A percentile compares a stretch with the other conserved stretches of the same genome.
Conservation (phyloP, 2,329 filamentous ascomycete species). For the Exophiala mesophila region DNA sequence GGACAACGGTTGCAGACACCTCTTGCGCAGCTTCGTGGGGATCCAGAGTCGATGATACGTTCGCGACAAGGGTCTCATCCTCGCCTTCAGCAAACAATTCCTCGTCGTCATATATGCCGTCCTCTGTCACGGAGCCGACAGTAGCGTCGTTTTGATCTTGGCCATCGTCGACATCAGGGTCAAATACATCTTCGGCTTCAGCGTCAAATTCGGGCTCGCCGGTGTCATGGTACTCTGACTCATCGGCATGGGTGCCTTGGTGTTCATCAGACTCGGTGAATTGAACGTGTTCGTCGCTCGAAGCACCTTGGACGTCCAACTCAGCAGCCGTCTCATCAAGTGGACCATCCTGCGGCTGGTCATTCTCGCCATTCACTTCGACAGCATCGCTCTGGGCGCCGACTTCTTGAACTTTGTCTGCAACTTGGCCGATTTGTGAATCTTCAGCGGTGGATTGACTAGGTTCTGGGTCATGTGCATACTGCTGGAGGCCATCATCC, state of each 20-base stretch:
- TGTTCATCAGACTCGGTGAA: no score
- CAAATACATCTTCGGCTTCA: constrained; percentile 1
- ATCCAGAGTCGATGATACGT: background rate
- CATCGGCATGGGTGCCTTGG: background rate
- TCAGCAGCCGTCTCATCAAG: no score
- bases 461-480: no score
- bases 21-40: background rate
- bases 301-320: no score
- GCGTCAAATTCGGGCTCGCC: background rate
- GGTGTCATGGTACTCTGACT: background rate
- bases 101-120: background rate
- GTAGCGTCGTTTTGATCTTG: background rate
- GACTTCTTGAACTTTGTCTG: constrained; percentile 21
- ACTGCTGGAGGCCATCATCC: no score
- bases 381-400: constrained; percentile 8
- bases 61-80: background rate
- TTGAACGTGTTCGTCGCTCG: no score
- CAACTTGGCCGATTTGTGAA: constrained; percentile 5
- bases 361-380: constrained; percentile 16
- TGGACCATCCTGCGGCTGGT: no score
- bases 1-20: no score
- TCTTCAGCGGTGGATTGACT: constrained; percentile 1
- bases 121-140: background rate
- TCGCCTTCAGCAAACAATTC: background rate
- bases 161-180: background rate